Conservation (phyloP, 768 basidiomycete genomes). For the Leccinum rimulosum region DNA sequence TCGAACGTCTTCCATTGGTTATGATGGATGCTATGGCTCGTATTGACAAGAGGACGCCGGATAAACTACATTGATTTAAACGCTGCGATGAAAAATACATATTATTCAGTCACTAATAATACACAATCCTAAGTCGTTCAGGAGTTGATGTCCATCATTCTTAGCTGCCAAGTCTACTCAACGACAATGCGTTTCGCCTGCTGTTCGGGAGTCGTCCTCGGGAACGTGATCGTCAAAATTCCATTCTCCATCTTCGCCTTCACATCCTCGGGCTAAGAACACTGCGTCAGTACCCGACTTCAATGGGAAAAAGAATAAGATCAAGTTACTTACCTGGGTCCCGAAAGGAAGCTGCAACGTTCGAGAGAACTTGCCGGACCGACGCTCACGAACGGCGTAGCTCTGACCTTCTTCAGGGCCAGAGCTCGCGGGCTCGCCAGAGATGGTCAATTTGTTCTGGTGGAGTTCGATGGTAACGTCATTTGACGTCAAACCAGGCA, state of each 20-base stretch:
- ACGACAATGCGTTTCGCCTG: constrained; percentile 40
- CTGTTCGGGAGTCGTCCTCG: constrained; percentile 37
- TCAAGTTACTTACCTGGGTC: not conserved
- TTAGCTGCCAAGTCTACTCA: not conserved
- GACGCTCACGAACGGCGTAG: constrained; percentile 26
- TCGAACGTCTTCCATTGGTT: not conserved
- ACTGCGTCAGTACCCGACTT: not conserved
- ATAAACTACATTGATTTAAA: not conserved
- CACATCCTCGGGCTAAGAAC: constrained; percentile 38
- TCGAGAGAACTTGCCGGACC: not conserved
- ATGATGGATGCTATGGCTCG: constrained; percentile 4
- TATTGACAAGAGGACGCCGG: not conserved
- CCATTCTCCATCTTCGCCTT: constrained; percentile 46
- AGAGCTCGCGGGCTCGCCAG: constrained; percentile 39
- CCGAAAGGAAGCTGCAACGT: not conserved
- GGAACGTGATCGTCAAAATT: constrained; percentile 45
- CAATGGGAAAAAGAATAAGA: not conserved
- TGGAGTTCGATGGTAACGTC: constrained; percentile 47
- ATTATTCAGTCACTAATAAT: not conserved
- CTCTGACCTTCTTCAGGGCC: constrained; percentile 34
- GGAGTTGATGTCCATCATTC: not conserved
- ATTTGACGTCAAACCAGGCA: constrained; percentile 52
- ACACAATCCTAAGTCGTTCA: not conserved
- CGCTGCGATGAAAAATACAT: no score
- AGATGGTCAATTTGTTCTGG: constrained; percentile 45